A percentile compares a stretch with the other conserved stretches of the same genome.
Conservation (phyloP, 108 stramenopile species). For the Stephanodiscus triporus region DNA sequence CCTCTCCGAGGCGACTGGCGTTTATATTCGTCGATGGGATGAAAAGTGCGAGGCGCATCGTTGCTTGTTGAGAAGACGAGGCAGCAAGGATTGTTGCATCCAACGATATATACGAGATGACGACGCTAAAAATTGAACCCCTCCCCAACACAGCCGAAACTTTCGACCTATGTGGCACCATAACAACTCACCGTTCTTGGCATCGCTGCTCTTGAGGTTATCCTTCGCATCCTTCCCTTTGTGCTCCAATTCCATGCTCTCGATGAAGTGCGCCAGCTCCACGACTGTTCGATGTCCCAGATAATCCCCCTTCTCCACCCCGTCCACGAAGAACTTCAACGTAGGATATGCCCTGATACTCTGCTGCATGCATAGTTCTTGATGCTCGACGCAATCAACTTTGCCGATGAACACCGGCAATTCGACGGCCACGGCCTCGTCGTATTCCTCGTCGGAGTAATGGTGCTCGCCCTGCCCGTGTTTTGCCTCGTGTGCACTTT, state of each 20-base stretch:
- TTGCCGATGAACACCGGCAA: conserved; percentile 82
- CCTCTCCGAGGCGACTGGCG: conserved; percentile 34
- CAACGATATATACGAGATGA: not conserved
- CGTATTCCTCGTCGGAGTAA: conserved; percentile 67
- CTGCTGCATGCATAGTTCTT: conserved; percentile 69
- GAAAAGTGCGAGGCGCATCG: not conserved
- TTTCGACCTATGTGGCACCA: no score
- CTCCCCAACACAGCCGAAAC: no score
- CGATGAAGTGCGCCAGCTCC: conserved; percentile 74
- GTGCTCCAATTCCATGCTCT: conserved; percentile 66
- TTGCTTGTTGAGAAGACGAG: not conserved
- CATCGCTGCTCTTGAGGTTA: conserved; percentile 34
- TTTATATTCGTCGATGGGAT: not conserved
- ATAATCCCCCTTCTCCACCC: conserved; percentile 76
- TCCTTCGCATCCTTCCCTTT: conserved; percentile 48
- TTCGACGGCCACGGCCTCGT: conserved; percentile 63
- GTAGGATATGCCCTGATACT: conserved; percentile 92
- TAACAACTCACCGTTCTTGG: conserved; percentile 41
- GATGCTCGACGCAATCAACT: conserved; percentile 90
- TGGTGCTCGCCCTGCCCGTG: conserved; percentile 25
- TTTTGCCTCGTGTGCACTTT: no score
- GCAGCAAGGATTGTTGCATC: not conserved
- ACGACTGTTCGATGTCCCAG: conserved; percentile 78
- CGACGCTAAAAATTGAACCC: not conserved
- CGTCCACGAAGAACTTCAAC: conserved; percentile 84